Base-by-base conservation (phyloP, 768 basidiomycete genomes). In the Rhizopogon vinicolor region DNA sequence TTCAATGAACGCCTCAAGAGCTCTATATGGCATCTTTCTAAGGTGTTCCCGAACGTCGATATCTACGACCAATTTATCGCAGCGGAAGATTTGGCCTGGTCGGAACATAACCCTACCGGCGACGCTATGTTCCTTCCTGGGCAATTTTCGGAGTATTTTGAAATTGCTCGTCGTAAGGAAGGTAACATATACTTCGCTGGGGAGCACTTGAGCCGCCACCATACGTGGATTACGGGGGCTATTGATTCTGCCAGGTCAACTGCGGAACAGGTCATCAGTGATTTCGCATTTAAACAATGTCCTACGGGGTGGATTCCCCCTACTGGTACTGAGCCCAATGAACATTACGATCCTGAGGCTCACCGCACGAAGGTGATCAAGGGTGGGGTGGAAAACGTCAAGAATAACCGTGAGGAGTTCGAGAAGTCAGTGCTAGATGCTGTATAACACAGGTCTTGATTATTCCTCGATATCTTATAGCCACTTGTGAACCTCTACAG, bases 41-140 rank as follows among this genome's bases (percentile, higher is more conserved):
- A 63, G 37, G 19, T 66, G 2, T 63, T 60, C 51, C 37, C 37
- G 19, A 58, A 56, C 14, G 59, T 61, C 25, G 63, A 65, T 28
- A 55, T 65, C 31, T 52, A 58, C 39, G 58, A 62, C 41, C 61
- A 64, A 43, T 53, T 66, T 53, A 52, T 65, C 25, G 54, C 40
- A 10, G 56, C 62, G 3, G 57, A 58, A 10, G 66, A 64, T 37
- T 57, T 62, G 14, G 59, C 44, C 35, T 68, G 66, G 67, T 63
- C 65, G 4, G 55, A 59, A 28, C 54, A 57, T 19, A 60, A 53
- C 40, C 59, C 62, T 5, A 64, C 65, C 18, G 67, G 66, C n/a
- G 66, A 65, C 29, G 67, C 66, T n/a, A 68, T 66, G 65, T 68
- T 66, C 54, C 54, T 68, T 42, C 66, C 66, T 0, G 66, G 66